Base-by-base conservation (phyloP, 2,329 filamentous ascomycete genomes). In the Aspergillus aculeatus region DNA sequence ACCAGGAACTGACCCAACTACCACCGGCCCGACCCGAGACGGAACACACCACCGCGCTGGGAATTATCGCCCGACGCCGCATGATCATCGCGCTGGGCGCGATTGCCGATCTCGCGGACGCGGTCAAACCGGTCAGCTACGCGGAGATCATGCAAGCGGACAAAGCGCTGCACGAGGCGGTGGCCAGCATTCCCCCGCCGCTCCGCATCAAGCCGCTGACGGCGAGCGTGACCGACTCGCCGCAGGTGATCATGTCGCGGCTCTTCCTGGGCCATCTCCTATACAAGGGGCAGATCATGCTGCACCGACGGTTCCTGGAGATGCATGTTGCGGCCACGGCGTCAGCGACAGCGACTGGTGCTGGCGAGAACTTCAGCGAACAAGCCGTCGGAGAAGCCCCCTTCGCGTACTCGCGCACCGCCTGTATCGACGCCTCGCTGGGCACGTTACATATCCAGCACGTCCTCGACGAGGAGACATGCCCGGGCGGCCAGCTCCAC, bases 401-500 rank as follows among this genome's bases (percentile, higher is more conserved):
- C 12, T 77, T 73, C 48, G 63, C 62, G 0, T 74, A 78, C 47
- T 82, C 80, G 12, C 72, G 77, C n/a, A 70, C 71, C 14, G 72
- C 74, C 3, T 84, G 81, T 54, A 64, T 83, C 0, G 72, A 79
- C 2, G 77, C 81, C 1, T 81, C 82, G 1, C 66, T 81, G 49
- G 70, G 75, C 14, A 77, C 82, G 1, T 72, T 84, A 0, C 68
- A 77, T 1, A 77, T 81, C 52, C 82, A 85, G 50, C 73, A 78
- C 10, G 73, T 80, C 0, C 71, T 85, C 16, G 78, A 81, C 62
- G 73, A 80, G 49, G 80, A 83, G 50, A 80, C 78, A 5, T 78
- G 78, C 51, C 82, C 83, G 0, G 84, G 83, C 2, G 82, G 81
- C 4, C 73, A 83, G 50, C 75, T 88, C 11, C 74, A 78, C 62